These are phyloP conservation scores for Dictyostelium brefeldianum DNA, from an alignment of 78 protist genomes.

Conservation along the genomic window DNA sequence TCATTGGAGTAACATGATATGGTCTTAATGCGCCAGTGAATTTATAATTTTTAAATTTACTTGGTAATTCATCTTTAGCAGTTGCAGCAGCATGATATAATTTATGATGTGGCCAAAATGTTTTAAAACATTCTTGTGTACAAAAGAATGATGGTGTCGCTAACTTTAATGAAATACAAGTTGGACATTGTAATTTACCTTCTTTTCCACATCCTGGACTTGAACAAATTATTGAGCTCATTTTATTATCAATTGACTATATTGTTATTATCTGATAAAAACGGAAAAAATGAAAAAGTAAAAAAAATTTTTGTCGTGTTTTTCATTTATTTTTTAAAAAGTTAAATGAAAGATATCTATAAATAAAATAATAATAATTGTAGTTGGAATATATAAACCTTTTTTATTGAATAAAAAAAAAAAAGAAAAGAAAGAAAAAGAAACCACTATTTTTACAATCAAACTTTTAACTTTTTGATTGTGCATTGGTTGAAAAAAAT, in stretches of 20 bases:
- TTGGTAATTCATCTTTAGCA: neutral
- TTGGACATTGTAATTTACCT: slow-evolving; percentile 78
- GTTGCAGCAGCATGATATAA: slow-evolving; percentile 1
- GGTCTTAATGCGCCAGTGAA: slow-evolving; percentile 80
- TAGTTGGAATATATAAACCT: no score
- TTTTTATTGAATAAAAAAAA: no score
- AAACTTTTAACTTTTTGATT: no score
- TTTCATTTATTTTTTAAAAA: no score
- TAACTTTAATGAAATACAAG: slow-evolving; percentile 37
- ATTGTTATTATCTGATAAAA: neutral
- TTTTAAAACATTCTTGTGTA: slow-evolving; percentile 81
- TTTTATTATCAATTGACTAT: neutral
- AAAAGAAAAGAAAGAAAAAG: no score
- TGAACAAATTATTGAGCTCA: neutral
- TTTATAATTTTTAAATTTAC: slow-evolving; percentile 37
- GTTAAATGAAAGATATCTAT: no score
- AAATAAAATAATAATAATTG: no score
- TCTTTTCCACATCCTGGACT: slow-evolving; percentile 67
- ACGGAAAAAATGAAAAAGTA: neutral
- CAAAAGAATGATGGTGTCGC: slow-evolving; percentile 64
- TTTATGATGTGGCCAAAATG: slow-evolving; percentile 81
- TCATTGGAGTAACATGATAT: slow-evolving; percentile 50
- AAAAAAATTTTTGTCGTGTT: neutral
- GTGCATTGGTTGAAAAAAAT: no score
- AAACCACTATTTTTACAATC: no score